These are phyloP conservation scores for Yamadazyma insecticola DNA, from an alignment of 805 yeast genomes.

Conservation along the genomic window DNA sequence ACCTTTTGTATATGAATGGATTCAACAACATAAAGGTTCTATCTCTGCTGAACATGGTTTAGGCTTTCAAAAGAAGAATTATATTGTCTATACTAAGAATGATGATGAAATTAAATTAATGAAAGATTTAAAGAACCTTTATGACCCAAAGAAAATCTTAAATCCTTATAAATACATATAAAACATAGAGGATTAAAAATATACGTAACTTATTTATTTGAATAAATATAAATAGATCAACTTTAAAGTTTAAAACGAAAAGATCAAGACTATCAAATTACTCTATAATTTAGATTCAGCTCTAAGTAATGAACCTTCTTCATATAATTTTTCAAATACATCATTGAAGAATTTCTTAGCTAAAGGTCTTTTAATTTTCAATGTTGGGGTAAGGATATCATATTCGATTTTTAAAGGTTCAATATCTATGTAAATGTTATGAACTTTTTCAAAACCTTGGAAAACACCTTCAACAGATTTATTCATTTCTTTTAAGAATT, in stretches of 20 bases:
- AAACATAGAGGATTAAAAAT: neutral
- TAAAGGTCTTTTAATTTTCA: conserved; percentile 42
- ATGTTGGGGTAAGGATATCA: conserved; percentile 64
- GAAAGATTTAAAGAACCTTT: conserved; percentile 71
- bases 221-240: neutral
- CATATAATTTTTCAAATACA: conserved; percentile 23
- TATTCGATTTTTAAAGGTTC: conserved; percentile 63
- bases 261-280: neutral
- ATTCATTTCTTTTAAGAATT: conserved; percentile 36
- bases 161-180: conserved; percentile 91
- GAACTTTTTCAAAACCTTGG: conserved; percentile 61
- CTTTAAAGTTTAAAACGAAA: neutral
- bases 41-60: conserved; percentile 97
- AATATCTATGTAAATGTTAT: conserved; percentile 46
- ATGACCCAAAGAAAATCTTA: conserved; percentile 87
- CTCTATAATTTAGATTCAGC: conserved; percentile 14
- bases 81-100: conserved; percentile 79
- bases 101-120: conserved; percentile 67
- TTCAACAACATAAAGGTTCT: conserved; percentile 69
- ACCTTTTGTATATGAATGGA: conserved; percentile 95
- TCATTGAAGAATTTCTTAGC: conserved; percentile 22
- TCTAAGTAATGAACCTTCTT: conserved; percentile 26
- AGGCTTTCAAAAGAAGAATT: conserved; percentile 94
- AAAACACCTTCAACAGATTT: conserved; percentile 25
- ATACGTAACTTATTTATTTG: neutral